Base-by-base conservation (phyloP, 768 basidiomycete genomes). In the Royoungia palumana region DNA sequence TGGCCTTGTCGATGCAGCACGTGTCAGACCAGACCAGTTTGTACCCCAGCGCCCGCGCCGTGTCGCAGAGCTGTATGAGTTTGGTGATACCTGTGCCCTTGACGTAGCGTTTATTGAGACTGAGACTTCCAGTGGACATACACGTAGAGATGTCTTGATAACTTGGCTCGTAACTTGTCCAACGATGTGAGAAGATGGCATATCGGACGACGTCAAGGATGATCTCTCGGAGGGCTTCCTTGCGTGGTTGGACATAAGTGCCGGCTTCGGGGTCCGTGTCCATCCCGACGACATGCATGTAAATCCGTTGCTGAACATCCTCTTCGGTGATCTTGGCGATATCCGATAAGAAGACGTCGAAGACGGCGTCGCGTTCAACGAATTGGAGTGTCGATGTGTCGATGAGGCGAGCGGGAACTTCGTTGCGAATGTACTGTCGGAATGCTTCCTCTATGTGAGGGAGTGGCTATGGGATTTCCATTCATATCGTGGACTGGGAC, bases 11-110 rank as follows among this genome's bases (percentile, higher is more conserved):
- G 30, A 70, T 64, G 46, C 66, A 69, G 17, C 63, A 68, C 0
- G 66, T 60, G 27, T 69, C 66, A 3, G 59, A 64, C 66, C 66
- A 66, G 48, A 57, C 58, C 10, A 59, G 25, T 14, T 40, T 55
- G 32, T 61, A 60, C 11, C 58, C 59, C 4, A 57, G 34, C 6
- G 37, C 16, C 6, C 49, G 55, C 4, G 60, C 65, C 1, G 46
- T 65, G 19, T 57, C 42, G 20, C 65, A 62, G 13, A 67, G 51
- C 11, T 47, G 47, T 5, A 35, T 21, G 32, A 63, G 59, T 40
- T 67, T 62, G 19, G 20, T 17, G 20, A 50, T 28, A 19, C 65
- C 53, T 1, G 30, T 10, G 0, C 28, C 39, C 43, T 49, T 54
- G 37, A 10, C 1, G 11, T 21, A 35, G 16, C 44, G 49, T 17